Evolutionary conservation across 2,329 filamentous ascomycete species (phyloP).

Genomic region (Pyrenophora teres): DNA sequence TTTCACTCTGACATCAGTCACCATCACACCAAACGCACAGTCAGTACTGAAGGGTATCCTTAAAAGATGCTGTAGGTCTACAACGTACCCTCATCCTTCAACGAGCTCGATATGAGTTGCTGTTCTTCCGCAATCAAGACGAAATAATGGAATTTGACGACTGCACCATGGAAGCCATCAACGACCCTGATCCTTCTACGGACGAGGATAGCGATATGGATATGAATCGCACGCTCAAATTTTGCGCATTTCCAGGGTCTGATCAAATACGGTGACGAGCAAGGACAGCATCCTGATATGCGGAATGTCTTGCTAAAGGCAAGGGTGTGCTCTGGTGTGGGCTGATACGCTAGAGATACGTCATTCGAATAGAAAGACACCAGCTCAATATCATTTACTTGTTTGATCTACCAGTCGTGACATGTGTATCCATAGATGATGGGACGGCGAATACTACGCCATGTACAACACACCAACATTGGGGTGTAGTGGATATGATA

Average conservation of each 20-base stretch:
- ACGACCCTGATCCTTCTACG: constrained; percentile 27
- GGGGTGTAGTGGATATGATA: no score
- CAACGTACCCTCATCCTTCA: constrained; percentile 37
- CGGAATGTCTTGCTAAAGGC: constrained; percentile 39
- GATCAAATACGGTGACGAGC: constrained; percentile 37
- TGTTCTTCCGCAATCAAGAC: constrained; percentile 26
- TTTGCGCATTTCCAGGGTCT: constrained; percentile 44
- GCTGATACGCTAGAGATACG: background rate
- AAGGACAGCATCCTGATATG: constrained; percentile 31
- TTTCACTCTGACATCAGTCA: constrained; percentile 29
- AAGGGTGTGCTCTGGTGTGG: constrained; percentile 34
- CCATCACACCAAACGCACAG: constrained; percentile 22
- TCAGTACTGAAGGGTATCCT: constrained; percentile 29
- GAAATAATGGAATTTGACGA: constrained; percentile 24
- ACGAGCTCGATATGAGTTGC: constrained; percentile 36
- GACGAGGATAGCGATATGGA: constrained; percentile 31
- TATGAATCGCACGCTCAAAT: constrained; percentile 24
- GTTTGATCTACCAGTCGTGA: no score
- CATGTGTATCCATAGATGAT: no score
- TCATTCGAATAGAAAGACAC: no score
- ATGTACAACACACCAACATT: no score
- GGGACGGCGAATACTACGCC: no score
- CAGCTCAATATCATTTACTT: no score
- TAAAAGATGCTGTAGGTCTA: constrained; percentile 28
- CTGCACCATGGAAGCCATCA: constrained; percentile 38